Evolutionary conservation across 1,139 yeast genomes (phyloP).

Genomic region (Hansenula anomala): DNA sequence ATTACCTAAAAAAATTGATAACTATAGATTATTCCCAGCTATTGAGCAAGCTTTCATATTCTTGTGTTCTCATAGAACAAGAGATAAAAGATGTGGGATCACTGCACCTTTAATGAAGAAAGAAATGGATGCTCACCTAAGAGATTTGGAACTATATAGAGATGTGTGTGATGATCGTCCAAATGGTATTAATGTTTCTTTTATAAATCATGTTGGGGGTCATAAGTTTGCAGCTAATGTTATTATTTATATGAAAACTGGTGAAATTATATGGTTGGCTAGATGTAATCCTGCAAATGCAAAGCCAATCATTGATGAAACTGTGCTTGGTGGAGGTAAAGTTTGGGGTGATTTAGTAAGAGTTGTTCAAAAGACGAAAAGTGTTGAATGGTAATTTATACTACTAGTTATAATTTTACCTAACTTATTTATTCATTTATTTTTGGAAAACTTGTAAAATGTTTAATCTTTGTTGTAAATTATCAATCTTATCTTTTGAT

Average conservation of each 20-base stretch:
- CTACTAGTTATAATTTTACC: background rate
- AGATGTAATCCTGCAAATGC: slow-evolving; percentile 77
- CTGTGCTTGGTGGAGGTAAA: slow-evolving; percentile 58
- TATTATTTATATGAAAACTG: slow-evolving; percentile 63
- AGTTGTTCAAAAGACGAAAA: slow-evolving; percentile 48
- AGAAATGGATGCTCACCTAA: slow-evolving; percentile 67
- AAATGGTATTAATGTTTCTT: slow-evolving; percentile 67
- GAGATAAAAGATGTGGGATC: slow-evolving; percentile 91
- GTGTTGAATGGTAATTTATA: slow-evolving; percentile 46
- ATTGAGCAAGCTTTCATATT: slow-evolving; percentile 54
- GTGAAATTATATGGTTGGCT: slow-evolving; percentile 85
- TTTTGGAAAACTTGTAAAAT: slow-evolving; percentile 35
- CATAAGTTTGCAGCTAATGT: slow-evolving; percentile 93
- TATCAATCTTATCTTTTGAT: slow-evolving; percentile 34
- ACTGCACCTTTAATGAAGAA: slow-evolving; percentile 91
- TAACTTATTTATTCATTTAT: background rate
- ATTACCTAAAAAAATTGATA: slow-evolving; percentile 15
- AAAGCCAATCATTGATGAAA: slow-evolving; percentile 67
- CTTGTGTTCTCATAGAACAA: slow-evolving; percentile 81
- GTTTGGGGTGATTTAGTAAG: slow-evolving; percentile 74
- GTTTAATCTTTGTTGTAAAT: slow-evolving; percentile 44
- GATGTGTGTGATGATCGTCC: slow-evolving; percentile 71
- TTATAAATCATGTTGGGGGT: slow-evolving; percentile 88
- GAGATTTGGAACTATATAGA: slow-evolving; percentile 66
- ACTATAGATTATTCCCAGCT: slow-evolving; percentile 31